A percentile compares a stretch with the other conserved stretches of the same genome.
phyloP scores from a whole-genome alignment of 331 rosid genomes.

The Rosa hybrid region DNA sequence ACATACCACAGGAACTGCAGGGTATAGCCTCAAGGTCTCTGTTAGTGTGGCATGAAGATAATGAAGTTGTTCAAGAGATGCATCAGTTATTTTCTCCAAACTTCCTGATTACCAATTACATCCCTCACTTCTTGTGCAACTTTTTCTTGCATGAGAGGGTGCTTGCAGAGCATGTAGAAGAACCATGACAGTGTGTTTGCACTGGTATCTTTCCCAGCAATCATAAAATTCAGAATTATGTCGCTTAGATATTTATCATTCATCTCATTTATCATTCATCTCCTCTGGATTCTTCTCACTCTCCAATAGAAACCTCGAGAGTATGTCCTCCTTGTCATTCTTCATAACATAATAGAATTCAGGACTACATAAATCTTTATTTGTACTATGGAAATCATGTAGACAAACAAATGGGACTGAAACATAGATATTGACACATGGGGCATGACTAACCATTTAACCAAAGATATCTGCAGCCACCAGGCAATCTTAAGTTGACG shows the following conservation, averaged over 20 bases:
- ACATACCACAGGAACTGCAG: slow-evolving; percentile 59
- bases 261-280: slow-evolving; percentile 62
- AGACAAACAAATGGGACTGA: not conserved
- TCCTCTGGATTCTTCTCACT: slow-evolving; percentile 53
- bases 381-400: not conserved
- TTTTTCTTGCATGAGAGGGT: slow-evolving; percentile 71
- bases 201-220: slow-evolving; percentile 78
- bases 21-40: slow-evolving; percentile 68
- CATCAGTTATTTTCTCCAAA: slow-evolving; percentile 45
- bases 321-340: slow-evolving; percentile 73
- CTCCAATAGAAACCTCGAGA: slow-evolving; percentile 74
- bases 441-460: not conserved
- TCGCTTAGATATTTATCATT: slow-evolving; percentile 67
- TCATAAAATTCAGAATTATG: slow-evolving; percentile 68
- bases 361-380: not conserved
- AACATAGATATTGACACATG: not conserved
- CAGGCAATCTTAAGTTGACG: not conserved
- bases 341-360: slow-evolving; percentile 21
- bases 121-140: slow-evolving; percentile 65
- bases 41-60: slow-evolving; percentile 71
- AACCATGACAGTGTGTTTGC: slow-evolving; percentile 86
- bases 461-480: not conserved
- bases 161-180: slow-evolving; percentile 73
- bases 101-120: slow-evolving; percentile 34
- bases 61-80: slow-evolving; percentile 58